Percentiles rank a stretch among this genome's conserved stretches.
These are phyloP conservation scores for Hemerocallis citrina DNA, from an alignment of 106 monocot species.

Conservation along the genomic window DNA sequence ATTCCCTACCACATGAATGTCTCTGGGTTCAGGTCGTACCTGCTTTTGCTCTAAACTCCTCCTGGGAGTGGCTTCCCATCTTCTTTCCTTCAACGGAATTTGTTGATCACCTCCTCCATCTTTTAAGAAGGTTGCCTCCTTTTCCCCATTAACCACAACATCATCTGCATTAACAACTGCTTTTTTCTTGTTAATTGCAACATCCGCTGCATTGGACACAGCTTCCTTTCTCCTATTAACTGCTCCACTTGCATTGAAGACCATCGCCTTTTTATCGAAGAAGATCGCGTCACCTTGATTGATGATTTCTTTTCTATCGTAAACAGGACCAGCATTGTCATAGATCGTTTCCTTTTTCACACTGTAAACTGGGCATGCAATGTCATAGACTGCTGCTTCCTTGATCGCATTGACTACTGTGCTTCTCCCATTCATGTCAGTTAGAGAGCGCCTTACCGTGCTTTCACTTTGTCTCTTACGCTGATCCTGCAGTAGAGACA, in stretches of 20 bases:
- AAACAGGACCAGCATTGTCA: neutral
- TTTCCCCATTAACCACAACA: too few species aligned
- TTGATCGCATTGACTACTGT: neutral
- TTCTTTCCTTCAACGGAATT: neutral
- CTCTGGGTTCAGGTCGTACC: constrained; percentile 27
- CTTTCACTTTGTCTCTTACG: constrained; percentile 4
- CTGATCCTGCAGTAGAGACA: constrained; percentile 27
- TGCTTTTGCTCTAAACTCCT: constrained; percentile 1
- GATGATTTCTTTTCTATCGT: neutral
- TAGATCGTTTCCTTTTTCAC: neutral
- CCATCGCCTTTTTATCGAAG: neutral
- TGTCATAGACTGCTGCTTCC: neutral
- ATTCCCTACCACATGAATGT: constrained; percentile 42
- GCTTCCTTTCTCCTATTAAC: neutral
- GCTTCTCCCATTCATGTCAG: neutral
- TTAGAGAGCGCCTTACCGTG: constrained; percentile 5
- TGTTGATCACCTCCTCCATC: neutral
- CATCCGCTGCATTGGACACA: too few species aligned
- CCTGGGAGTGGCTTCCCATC: constrained; percentile 2
- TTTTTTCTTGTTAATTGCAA: too few species aligned
- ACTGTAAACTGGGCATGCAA: neutral
- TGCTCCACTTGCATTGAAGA: neutral
- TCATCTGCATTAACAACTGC: too few species aligned
- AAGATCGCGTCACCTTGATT: neutral
- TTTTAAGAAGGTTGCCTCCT: too few species aligned